These are phyloP conservation scores for Saccharomycopsis javanensis DNA, from an alignment of 805 yeast genomes.

Conservation along the genomic window DNA sequence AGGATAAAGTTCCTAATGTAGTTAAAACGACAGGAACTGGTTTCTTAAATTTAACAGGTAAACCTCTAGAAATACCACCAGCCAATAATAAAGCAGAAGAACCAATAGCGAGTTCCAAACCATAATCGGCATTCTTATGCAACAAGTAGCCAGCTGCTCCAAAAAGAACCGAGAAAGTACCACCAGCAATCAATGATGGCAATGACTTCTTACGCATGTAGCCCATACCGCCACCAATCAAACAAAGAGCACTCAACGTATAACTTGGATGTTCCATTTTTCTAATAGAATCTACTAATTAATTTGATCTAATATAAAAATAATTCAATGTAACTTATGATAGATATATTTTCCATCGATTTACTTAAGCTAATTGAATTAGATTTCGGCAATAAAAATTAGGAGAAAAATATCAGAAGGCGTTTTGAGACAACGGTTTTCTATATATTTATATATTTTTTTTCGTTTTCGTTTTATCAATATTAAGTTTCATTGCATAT, in stretches of 20 bases:
- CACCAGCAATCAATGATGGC: slow-evolving; percentile 76
- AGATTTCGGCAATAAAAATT: too few relatives aligned
- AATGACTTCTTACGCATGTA: slow-evolving; percentile 58
- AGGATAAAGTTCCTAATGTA: slow-evolving; percentile 51
- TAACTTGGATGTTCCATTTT: slow-evolving; percentile 69
- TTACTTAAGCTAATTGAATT: too few relatives aligned
- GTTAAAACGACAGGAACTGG: slow-evolving; percentile 68
- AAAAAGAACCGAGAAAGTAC: slow-evolving; percentile 46
- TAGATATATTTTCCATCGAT: too few relatives aligned
- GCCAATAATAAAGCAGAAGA: slow-evolving; percentile 55
- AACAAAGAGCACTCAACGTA: slow-evolving; percentile 58
- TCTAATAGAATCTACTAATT: too few relatives aligned
- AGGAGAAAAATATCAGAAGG: too few relatives aligned
- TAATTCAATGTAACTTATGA: too few relatives aligned
- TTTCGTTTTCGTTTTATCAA: too few relatives aligned
- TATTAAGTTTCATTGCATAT: too few relatives aligned
- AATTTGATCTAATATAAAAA: too few relatives aligned
- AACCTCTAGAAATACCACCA: slow-evolving; percentile 67
- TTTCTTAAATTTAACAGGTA: slow-evolving; percentile 48
- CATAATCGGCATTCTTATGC: slow-evolving; percentile 63
- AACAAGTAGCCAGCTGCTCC: slow-evolving; percentile 71
- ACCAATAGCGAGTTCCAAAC: slow-evolving; percentile 70
- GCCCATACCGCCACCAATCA: slow-evolving; percentile 65
- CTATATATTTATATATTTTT: too few relatives aligned
- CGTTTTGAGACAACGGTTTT: too few relatives aligned